These are phyloP conservation scores for Ochetophila trinervis DNA, from an alignment of 306 rosid genomes.

Conservation along the genomic window DNA sequence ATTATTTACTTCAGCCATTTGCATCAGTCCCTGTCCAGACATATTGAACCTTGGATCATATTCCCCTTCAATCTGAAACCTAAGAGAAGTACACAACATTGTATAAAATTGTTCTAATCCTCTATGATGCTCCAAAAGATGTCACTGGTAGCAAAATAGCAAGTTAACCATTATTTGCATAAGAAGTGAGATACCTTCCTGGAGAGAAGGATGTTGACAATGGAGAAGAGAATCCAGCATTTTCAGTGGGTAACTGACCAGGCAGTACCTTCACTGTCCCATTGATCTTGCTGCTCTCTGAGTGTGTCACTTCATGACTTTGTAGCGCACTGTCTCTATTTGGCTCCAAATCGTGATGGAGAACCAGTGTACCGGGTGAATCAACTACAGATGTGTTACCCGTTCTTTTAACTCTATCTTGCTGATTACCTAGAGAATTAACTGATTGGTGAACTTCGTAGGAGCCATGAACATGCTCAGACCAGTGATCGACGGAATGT, in stretches of 20 bases:
- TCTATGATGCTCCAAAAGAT: slow-evolving; percentile 14
- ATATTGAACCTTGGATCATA: slow-evolving; percentile 47
- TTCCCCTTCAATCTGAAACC: slow-evolving; percentile 59
- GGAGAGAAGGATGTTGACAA: slow-evolving; percentile 60
- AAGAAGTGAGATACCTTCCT: slow-evolving; percentile 44
- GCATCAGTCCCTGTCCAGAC: slow-evolving; percentile 62
- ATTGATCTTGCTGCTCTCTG: slow-evolving; percentile 39
- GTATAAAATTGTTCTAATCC: slow-evolving; percentile 16
- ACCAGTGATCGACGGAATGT: slow-evolving; percentile 43
- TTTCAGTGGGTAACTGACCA: slow-evolving; percentile 41
- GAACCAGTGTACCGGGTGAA: slow-evolving; percentile 34
- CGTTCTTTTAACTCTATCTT: slow-evolving; percentile 30
- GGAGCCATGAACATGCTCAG: slow-evolving; percentile 42
- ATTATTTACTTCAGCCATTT: slow-evolving; percentile 53
- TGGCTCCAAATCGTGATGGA: slow-evolving; percentile 30
- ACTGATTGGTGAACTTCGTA: slow-evolving; percentile 44
- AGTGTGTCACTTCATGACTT: slow-evolving; percentile 31
- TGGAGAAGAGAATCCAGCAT: slow-evolving; percentile 52
- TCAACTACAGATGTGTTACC: slow-evolving; percentile 25
- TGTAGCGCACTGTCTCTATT: slow-evolving; percentile 35
- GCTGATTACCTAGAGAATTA: slow-evolving; percentile 35
- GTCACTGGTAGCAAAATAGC: neutral
- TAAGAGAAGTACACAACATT: slow-evolving; percentile 31
- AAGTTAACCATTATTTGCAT: slow-evolving; percentile 15
- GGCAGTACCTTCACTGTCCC: slow-evolving; percentile 46